A percentile compares a stretch with the other conserved stretches of the same genome.
Conservation (phyloP, 2,329 filamentous ascomycete genomes). For the Didymella pomorum region DNA sequence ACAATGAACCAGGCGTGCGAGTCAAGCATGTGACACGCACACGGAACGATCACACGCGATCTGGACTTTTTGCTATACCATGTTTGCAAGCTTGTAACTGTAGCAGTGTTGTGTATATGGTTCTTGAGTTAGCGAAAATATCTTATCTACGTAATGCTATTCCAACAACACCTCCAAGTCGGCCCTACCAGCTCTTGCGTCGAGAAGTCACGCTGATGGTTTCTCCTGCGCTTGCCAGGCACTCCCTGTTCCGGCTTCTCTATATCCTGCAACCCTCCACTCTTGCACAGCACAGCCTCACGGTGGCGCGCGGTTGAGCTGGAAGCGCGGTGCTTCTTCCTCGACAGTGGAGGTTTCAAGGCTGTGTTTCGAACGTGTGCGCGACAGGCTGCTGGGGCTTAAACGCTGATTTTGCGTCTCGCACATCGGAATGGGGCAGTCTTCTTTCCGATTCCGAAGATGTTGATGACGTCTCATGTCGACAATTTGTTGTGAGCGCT, state of each 20-base stretch:
- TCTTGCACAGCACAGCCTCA: neutral
- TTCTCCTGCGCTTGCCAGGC: neutral
- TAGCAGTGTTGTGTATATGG: constrained; percentile 17
- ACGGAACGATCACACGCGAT: constrained; percentile 12
- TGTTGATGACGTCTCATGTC: neutral
- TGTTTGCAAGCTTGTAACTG: constrained; percentile 13
- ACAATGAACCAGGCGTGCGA: neutral
- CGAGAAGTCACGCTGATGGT: neutral
- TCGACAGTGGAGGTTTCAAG: constrained; percentile 14
- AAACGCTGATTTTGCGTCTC: neutral
- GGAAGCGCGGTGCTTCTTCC: neutral
- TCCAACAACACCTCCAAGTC: neutral
- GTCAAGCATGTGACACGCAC: neutral
- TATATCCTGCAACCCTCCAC: neutral
- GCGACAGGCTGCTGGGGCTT: neutral
- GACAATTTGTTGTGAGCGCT: neutral
- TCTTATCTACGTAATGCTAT: constrained; percentile 21
- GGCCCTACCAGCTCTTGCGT: too few species aligned
- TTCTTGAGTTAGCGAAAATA: constrained; percentile 17
- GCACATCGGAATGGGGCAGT: neutral
- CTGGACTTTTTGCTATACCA: constrained; percentile 6
- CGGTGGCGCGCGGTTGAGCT: neutral
- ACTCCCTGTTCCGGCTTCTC: neutral
- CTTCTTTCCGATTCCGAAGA: neutral
- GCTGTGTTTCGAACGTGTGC: neutral